These are phyloP conservation scores for Hericium alpestre DNA, from an alignment of 768 basidiomycete species.

Conservation along the genomic window DNA sequence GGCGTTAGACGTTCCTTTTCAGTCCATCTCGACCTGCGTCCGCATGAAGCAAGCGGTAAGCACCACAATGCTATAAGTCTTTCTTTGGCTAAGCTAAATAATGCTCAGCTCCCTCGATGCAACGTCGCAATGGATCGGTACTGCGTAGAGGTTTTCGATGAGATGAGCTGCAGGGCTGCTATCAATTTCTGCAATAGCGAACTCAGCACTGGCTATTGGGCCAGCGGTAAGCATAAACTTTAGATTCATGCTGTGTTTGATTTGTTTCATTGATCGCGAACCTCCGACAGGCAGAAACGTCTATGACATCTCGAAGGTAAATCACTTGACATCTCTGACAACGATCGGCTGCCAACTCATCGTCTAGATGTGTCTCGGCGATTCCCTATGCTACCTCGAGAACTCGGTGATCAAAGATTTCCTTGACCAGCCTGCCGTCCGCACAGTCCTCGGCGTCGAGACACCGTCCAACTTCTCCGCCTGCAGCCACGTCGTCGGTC, in stretches of 20 bases:
- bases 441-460: constrained; percentile 37
- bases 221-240: constrained; percentile 19
- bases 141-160: constrained; percentile 60
- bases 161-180: constrained; percentile 57
- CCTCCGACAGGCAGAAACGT: constrained; percentile 31
- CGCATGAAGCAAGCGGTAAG: constrained; percentile 49
- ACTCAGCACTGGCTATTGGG: constrained; percentile 33
- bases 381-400: constrained; percentile 30
- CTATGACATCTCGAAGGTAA: constrained; percentile 49
- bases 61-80: constrained; percentile 4
- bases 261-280: background rate
- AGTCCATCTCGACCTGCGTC: constrained; percentile 33
- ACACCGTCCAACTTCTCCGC: constrained; percentile 39
- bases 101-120: constrained; percentile 54
- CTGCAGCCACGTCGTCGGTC: constrained; percentile 46
- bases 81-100: background rate
- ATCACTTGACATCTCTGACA: background rate
- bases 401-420: constrained; percentile 30
- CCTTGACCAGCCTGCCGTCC: constrained; percentile 35
- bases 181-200: constrained; percentile 52
- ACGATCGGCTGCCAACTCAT: background rate
- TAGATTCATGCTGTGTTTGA: background rate
- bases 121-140: constrained; percentile 40
- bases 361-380: constrained; percentile 18
- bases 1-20: constrained; percentile 42